These are phyloP conservation scores for Caryocar brasiliense DNA, from an alignment of 441 rosid genomes.

Conservation along the genomic window DNA sequence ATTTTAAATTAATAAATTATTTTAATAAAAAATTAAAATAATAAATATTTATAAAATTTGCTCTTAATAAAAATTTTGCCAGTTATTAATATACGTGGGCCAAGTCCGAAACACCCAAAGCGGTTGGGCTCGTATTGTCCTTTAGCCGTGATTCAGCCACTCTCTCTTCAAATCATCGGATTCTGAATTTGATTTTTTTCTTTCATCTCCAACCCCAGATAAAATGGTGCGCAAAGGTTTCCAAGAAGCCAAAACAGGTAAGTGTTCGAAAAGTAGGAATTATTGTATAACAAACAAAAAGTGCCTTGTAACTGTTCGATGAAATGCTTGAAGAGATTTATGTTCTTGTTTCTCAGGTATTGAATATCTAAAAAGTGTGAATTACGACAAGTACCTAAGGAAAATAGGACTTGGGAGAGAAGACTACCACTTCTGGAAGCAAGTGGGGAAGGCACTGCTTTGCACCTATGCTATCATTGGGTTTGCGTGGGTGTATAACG, in stretches of 20 bases:
- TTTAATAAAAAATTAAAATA: no score
- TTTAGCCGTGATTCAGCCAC: no score
- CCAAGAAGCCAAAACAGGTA: slow-evolving; percentile 55
- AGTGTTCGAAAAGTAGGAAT: neutral
- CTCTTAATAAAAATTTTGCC: no score
- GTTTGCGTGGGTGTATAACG: slow-evolving; percentile 57
- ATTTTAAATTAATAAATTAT: no score
- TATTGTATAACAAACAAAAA: neutral
- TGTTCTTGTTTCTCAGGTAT: slow-evolving; percentile 26
- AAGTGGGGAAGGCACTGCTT: slow-evolving; percentile 60
- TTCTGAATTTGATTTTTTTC: no score
- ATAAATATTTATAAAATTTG: no score
- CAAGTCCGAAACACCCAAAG: no score
- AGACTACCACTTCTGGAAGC: slow-evolving; percentile 66
- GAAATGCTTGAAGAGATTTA: slow-evolving; percentile 4
- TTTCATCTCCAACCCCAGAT: no score
- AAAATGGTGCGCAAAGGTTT: slow-evolving; percentile 54
- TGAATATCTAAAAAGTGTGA: slow-evolving; percentile 37
- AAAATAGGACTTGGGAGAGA: slow-evolving; percentile 66
- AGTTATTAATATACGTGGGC: no score
- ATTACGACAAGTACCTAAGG: slow-evolving; percentile 44
- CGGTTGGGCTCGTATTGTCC: no score
- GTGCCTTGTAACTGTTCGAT: slow-evolving; percentile 21
- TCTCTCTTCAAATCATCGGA: no score
- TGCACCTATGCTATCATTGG: slow-evolving; percentile 63